Evolutionary conservation across 2,329 filamentous ascomycete species (phyloP).

Genomic region (Aspergillus sp.): DNA sequence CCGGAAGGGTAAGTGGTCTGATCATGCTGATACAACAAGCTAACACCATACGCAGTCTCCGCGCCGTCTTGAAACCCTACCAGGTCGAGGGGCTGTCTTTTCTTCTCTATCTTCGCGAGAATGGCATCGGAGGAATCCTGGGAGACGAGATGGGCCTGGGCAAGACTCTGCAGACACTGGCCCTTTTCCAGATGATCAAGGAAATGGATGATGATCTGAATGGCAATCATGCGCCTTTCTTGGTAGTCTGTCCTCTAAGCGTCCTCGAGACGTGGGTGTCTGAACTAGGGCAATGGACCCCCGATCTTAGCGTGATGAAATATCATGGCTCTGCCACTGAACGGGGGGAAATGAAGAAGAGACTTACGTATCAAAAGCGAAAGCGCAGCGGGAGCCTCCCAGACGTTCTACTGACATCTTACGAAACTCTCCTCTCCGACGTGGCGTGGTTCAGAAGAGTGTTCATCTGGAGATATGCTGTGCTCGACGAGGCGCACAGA

Average conservation of each 20-base stretch:
- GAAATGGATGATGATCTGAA: slow-evolving; percentile 27
- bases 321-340: slow-evolving; percentile 48
- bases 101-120: slow-evolving; percentile 37
- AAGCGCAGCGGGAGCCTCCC: not conserved
- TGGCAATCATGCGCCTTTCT: slow-evolving; percentile 14
- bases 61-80: slow-evolving; percentile 51
- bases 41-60: not conserved
- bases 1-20: not conserved
- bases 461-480: slow-evolving; percentile 53
- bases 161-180: slow-evolving; percentile 25
- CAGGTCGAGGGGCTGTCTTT: slow-evolving; percentile 52
- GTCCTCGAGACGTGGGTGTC: slow-evolving; percentile 50
- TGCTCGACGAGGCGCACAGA: slow-evolving; percentile 54
- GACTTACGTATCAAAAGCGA: slow-evolving; percentile 6
- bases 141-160: slow-evolving; percentile 32
- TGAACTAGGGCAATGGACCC: slow-evolving; percentile 48
- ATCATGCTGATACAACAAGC: too few species aligned
- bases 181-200: slow-evolving; percentile 49
- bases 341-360: slow-evolving; percentile 27
- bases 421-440: slow-evolving; percentile 48
- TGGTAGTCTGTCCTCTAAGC: slow-evolving; percentile 51
- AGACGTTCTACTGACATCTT: slow-evolving; percentile 47
- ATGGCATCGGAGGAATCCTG: slow-evolving; percentile 25
- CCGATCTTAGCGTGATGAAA: slow-evolving; percentile 42
- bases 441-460: slow-evolving; percentile 49